A percentile compares a stretch with the other conserved stretches of the same genome.
phyloP scores from a whole-genome alignment of 371 early-diverging fungal species.

The Haplosporangium sp. region DNA sequence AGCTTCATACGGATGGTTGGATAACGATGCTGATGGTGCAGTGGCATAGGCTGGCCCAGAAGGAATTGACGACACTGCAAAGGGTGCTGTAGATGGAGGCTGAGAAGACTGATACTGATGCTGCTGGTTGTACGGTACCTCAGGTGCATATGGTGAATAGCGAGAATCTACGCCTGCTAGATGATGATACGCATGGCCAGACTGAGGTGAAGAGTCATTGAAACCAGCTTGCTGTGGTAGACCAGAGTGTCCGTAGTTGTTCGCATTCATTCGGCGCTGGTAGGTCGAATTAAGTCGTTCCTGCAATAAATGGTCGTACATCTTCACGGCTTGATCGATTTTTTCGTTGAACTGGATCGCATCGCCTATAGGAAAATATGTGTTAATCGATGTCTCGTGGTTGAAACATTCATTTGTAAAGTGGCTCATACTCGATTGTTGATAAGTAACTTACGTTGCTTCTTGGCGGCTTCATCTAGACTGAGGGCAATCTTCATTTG shows the following conservation, averaged over 20 bases:
- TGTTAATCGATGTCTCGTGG: not conserved
- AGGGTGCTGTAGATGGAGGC: conserved; percentile 20
- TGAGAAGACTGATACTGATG: conserved; percentile 20
- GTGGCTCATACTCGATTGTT: not conserved
- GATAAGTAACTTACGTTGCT: conserved; percentile 62
- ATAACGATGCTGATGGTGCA: conserved; percentile 6
- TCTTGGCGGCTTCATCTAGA: conserved; percentile 72
- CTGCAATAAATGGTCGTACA: conserved; percentile 85
- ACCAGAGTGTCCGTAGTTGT: conserved; percentile 23
- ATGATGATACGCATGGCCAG: conserved; percentile 25
- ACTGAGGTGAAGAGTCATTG: conserved; percentile 4
- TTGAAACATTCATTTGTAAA: too few species aligned
- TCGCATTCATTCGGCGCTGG: conserved; percentile 37
- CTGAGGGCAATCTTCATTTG: conserved; percentile 77
- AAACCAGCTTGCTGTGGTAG: conserved; percentile 17
- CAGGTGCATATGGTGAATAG: conserved; percentile 19
- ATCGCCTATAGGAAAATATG: conserved; percentile 50
- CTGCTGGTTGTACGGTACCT: conserved; percentile 16
- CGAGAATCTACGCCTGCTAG: conserved; percentile 25
- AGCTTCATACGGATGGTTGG: too few species aligned
- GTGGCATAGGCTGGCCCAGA: conserved; percentile 6
- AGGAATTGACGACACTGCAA: not conserved
- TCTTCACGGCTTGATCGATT: conserved; percentile 76
- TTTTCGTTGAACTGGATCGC: conserved; percentile 80
- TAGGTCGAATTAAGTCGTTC: conserved; percentile 67